These are phyloP conservation scores for Lepidium africanum DNA, from an alignment of 345 rosid genomes.

Conservation along the genomic window DNA sequence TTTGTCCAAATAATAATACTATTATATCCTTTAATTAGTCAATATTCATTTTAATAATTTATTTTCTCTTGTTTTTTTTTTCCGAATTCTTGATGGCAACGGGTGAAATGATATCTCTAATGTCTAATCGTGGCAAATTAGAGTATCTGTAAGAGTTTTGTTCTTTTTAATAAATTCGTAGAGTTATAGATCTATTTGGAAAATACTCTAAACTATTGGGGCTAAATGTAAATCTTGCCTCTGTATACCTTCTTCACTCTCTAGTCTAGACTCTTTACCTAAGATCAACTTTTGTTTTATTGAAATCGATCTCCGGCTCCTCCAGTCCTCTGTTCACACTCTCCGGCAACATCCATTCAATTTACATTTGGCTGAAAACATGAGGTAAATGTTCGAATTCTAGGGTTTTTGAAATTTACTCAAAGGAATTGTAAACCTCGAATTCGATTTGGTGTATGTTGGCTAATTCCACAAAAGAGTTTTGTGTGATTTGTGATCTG, in stretches of 20 bases:
- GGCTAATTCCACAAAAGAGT: neutral
- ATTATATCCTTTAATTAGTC: neutral
- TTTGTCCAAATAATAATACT: neutral
- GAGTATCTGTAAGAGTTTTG: neutral
- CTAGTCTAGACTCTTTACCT: neutral
- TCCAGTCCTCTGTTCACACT: neutral
- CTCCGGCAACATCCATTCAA: neutral
- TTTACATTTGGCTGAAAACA: neutral
- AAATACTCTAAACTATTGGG: conserved; percentile 1
- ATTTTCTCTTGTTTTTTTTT: neutral
- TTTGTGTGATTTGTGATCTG: neutral
- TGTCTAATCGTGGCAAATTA: neutral
- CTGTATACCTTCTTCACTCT: conserved; percentile 7
- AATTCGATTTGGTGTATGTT: neutral
- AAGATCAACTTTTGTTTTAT: neutral
- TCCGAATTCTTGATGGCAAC: neutral
- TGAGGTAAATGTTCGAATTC: conserved; percentile 18
- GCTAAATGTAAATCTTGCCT: neutral
- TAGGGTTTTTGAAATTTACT: neutral
- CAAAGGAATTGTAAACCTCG: neutral
- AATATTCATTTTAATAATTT: neutral
- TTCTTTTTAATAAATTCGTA: neutral
- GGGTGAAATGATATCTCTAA: neutral
- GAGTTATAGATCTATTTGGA: neutral
- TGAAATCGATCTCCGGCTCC: conserved; percentile 5